These are phyloP conservation scores for Neurospora sp. DNA, from an alignment of 495 filamentous ascomycete genomes.

Conservation along the genomic window DNA sequence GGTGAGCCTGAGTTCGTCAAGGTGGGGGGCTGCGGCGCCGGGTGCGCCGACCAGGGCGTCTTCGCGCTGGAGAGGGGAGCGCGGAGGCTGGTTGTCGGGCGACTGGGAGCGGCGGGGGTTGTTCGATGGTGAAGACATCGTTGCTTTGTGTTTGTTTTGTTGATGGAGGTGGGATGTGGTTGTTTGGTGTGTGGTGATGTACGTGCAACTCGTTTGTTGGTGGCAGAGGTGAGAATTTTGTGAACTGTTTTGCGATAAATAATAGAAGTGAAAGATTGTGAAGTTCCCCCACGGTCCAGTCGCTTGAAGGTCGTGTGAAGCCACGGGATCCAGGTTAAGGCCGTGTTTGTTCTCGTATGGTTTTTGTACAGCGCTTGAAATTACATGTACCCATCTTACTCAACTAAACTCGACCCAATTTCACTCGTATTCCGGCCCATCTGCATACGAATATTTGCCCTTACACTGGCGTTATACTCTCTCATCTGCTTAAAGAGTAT, in stretches of 20 bases:
- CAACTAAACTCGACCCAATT: not conserved
- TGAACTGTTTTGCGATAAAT: not conserved
- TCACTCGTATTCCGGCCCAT: not conserved
- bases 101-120: not conserved
- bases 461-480: too few species aligned
- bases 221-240: not conserved
- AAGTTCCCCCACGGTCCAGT: not conserved
- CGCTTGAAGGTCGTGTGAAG: not conserved
- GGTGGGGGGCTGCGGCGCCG: not conserved
- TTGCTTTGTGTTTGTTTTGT: not conserved
- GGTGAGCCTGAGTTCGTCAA: not conserved
- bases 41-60: not conserved
- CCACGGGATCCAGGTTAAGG: not conserved
- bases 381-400: not conserved
- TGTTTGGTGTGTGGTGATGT: not conserved
- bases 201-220: not conserved
- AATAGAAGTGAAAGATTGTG: not conserved
- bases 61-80: not conserved
- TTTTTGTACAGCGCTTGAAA: not conserved
- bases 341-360: not conserved
- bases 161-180: not conserved
- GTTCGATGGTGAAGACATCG: not conserved
- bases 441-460: too few species aligned
- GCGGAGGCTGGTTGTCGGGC: not conserved
- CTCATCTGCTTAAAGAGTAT: too few species aligned